phyloP scores from a whole-genome alignment of 345 rosid species.

The Hevea brasiliensis region DNA sequence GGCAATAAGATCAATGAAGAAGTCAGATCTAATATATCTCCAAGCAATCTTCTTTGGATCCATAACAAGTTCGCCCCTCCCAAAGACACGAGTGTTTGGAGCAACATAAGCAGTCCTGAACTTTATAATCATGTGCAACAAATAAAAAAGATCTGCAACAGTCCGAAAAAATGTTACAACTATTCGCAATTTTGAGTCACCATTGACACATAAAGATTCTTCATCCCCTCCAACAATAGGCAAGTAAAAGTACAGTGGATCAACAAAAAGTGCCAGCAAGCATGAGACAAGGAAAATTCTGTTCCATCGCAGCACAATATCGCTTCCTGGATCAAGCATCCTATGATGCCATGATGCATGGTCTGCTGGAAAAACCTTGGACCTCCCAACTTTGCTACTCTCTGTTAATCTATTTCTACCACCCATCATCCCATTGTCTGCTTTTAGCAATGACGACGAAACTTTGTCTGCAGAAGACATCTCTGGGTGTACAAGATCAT shows the following conservation, averaged over 20 bases:
- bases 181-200: conserved; percentile 56
- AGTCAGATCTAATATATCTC: conserved; percentile 74
- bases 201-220: conserved; percentile 52
- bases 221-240: conserved; percentile 51
- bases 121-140: conserved; percentile 76
- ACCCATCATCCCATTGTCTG: conserved; percentile 49
- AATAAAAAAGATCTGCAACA: conserved; percentile 77
- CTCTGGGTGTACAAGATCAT: conserved; percentile 42
- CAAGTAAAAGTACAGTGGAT: conserved; percentile 78
- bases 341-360: conserved; percentile 58
- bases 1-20: conserved; percentile 80
- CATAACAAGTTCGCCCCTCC: conserved; percentile 95
- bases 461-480: conserved; percentile 43
- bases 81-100: conserved; percentile 80
- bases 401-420: conserved; percentile 47
- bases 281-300: conserved; percentile 73
- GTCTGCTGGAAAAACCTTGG: conserved; percentile 43
- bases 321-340: conserved; percentile 86
- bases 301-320: conserved; percentile 78
- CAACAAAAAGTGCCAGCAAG: conserved; percentile 83
- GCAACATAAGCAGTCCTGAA: conserved; percentile 90
- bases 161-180: conserved; percentile 75
- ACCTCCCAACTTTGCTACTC: conserved; percentile 38
- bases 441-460: conserved; percentile 50
- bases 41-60: conserved; percentile 72